Evolutionary conservation across 208 protist genomes (phyloP), one percentile per base, ranked within the genome.

Genomic region (Trypanosoma melophagium): DNA sequence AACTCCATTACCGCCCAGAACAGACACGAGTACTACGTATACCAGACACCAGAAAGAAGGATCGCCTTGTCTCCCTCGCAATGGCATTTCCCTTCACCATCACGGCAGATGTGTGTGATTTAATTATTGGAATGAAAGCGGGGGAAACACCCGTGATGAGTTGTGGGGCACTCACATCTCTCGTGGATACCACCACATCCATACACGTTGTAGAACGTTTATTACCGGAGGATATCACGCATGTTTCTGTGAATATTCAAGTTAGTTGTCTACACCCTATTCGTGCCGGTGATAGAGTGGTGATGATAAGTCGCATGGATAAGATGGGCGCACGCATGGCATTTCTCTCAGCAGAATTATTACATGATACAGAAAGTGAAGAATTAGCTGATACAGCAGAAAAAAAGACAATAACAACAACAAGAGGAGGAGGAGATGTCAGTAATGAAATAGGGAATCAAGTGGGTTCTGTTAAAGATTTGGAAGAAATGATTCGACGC

Each of bases 211-310:
- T 88, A 69, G 76, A 86, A 64, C 76, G 81, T 0, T 71, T 94
- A 5, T 25, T 89, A 22, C 83, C 89, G 3, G 57, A 66, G 21
- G 66, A 38, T 1, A 57, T 60, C 40, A n/a, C 60, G 24, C 89
- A 94, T 67, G 89, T 94, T 22, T 90, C 83, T 21, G 83, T 92
- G 52, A 81, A 67, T 63, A 71, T 94, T 16, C 77, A 87, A 19
- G 45, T 71, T 12, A 80, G 87, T 44, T 55, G 41, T 28, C 25
- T 81, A 21, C 74, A 67, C 2, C 59, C 74, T n/a, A 67, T 92
- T 28, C 47, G 24, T 9, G 74, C 74, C 40, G 84, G 80, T 16
- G 82, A 87, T 24, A 67, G 64, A 44, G 40, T 83, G 10, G 69
- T 90, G 21, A 50, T 94, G 42, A 73, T 92, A 22, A 86, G 75